Evolutionary conservation across 352 stramenopile genomes (phyloP).

Genomic region (Pythium pyrilobum): DNA sequence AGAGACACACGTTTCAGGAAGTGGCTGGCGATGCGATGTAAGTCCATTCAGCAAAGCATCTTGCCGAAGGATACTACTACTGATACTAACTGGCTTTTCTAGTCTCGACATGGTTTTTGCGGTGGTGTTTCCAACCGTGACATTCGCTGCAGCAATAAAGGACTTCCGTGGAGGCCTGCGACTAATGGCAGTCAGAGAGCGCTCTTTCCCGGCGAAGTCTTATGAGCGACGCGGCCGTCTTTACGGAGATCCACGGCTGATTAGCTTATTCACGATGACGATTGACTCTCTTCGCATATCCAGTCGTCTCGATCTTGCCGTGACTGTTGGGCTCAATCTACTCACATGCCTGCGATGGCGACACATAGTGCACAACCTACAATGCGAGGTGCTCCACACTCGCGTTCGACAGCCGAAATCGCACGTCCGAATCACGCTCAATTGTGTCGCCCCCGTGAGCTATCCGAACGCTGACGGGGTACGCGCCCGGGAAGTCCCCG

Average conservation of each 20-base stretch:
- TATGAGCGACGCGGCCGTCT: conserved; percentile 34
- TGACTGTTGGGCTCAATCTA: conserved; percentile 29
- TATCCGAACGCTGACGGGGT: too few relatives aligned
- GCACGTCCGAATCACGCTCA: too few relatives aligned
- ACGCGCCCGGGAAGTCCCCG: too few relatives aligned
- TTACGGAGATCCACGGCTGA: conserved; percentile 21
- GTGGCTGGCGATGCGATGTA: conserved; percentile 38
- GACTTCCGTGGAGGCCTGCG: conserved; percentile 31
- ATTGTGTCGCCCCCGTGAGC: too few relatives aligned
- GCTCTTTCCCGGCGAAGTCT: conserved; percentile 29
- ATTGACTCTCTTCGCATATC: conserved; percentile 26
- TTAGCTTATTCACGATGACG: conserved; percentile 32
- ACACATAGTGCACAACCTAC: background rate
- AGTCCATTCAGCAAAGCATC: background rate
- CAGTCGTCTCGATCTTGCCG: conserved; percentile 11
- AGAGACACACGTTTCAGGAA: conserved; percentile 21
- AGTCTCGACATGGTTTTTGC: conserved; percentile 34
- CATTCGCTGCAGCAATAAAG: conserved; percentile 22
- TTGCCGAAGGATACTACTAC: background rate
- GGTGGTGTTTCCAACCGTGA: conserved; percentile 30
- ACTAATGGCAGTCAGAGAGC: conserved; percentile 25
- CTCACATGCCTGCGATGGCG: conserved; percentile 24
- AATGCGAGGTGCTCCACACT: background rate
- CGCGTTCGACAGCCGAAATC: background rate
- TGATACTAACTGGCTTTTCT: background rate